Percentiles rank a stretch among this genome's conserved stretches.
phyloP scores from a whole-genome alignment of 2,329 filamentous ascomycete genomes.

The Phialocephala sp. region DNA sequence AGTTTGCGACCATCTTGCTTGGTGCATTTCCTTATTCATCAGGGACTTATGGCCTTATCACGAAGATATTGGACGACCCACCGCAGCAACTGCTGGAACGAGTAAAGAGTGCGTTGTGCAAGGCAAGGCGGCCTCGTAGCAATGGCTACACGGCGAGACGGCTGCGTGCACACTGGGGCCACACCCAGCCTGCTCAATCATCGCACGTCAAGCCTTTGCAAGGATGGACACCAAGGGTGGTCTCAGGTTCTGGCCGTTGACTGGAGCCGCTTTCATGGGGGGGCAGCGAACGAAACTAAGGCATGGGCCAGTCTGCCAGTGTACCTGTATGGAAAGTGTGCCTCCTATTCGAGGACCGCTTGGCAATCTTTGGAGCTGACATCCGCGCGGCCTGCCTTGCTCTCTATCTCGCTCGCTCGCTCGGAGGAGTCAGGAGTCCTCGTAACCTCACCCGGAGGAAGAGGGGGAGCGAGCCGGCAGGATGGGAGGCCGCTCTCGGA shows the following conservation, averaged over 20 bases:
- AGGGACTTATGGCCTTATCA: not conserved
- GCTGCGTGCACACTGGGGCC: constrained; percentile 15
- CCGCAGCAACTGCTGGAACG: not conserved
- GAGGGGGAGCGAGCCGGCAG: constrained; percentile 5
- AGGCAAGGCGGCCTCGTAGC: constrained; percentile 6
- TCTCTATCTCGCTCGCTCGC: not conserved
- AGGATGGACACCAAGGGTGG: constrained; percentile 24
- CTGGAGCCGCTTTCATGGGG: constrained; percentile 24
- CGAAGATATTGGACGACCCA: not conserved
- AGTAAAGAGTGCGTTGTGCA: not conserved
- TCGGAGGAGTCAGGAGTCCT: not conserved
- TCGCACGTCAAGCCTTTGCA: constrained; percentile 20
- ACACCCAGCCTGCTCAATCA: constrained; percentile 27
- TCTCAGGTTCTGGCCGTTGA: constrained; percentile 29
- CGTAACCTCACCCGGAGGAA: not conserved
- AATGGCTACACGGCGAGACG: constrained; percentile 6
- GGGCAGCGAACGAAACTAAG: not conserved
- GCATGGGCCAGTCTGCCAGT: not conserved
- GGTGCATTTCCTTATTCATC: constrained; percentile 1
- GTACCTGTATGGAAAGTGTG: constrained; percentile 1
- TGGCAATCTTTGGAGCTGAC: constrained; percentile 8
- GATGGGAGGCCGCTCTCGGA: not conserved
- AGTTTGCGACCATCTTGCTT: not conserved
- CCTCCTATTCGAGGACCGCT: constrained; percentile 8
- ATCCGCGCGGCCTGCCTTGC: constrained; percentile 8